Percentiles rank a stretch among this genome's conserved stretches.
These are phyloP conservation scores for Komagataella pseudopastoris DNA, from an alignment of 805 yeast species.

Conservation along the genomic window DNA sequence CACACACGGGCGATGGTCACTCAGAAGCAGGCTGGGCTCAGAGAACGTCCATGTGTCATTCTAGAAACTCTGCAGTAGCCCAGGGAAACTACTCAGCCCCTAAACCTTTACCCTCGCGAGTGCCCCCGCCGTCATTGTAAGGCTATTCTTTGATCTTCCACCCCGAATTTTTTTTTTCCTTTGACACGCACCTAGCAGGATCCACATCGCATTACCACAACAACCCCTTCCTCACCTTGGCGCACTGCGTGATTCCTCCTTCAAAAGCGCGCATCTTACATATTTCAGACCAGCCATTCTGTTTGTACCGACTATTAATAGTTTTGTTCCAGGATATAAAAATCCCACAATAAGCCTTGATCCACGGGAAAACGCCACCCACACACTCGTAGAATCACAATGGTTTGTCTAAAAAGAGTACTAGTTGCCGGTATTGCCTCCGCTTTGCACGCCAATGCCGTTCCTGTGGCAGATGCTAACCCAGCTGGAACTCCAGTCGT, in stretches of 20 bases:
- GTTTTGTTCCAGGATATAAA: background rate
- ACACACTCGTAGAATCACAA: background rate
- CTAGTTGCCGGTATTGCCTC: background rate
- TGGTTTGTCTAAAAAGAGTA: background rate
- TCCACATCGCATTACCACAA: background rate
- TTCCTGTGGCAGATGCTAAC: background rate
- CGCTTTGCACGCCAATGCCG: background rate
- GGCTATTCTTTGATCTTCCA: too few relatives aligned
- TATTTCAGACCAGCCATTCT: background rate
- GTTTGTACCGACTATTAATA: background rate
- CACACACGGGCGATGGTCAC: background rate
- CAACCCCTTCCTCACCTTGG: background rate
- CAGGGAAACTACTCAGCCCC: background rate
- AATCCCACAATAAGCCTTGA: background rate
- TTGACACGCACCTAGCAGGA: background rate
- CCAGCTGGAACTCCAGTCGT: conserved; percentile 1
- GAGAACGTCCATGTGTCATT: background rate
- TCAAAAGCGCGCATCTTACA: background rate
- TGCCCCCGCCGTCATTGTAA: background rate
- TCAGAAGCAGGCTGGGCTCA: background rate
- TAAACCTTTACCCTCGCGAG: background rate
- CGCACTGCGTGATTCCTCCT: background rate
- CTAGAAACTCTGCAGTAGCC: background rate
- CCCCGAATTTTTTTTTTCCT: background rate
- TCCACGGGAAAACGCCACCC: background rate